Conservation (phyloP, 2,329 filamentous ascomycete genomes). For the Xylaria sp. region DNA sequence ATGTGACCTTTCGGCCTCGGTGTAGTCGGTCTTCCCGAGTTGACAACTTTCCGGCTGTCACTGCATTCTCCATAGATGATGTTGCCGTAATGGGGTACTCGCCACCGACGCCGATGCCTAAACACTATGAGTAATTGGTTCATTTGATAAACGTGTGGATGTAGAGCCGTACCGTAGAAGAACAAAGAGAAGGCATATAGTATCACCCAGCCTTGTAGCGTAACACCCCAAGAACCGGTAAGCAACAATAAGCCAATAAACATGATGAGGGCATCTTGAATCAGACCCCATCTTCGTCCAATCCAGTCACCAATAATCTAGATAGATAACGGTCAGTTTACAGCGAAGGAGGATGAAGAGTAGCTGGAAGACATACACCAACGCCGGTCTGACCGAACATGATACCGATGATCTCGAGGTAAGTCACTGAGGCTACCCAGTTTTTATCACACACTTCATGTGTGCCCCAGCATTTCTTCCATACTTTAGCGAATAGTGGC, state of each 20-base stretch:
- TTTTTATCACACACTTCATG: constrained; percentile 75
- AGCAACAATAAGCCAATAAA: constrained; percentile 92
- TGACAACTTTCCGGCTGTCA: constrained; percentile 86
- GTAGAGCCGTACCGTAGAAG: constrained; percentile 72
- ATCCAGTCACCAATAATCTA: constrained; percentile 75
- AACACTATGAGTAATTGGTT: constrained; percentile 24
- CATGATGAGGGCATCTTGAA: constrained; percentile 96
- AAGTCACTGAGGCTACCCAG: constrained; percentile 87
- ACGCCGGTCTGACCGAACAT: constrained; percentile 93
- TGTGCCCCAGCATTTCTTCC: constrained; percentile 80
- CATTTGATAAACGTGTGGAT: constrained; percentile 55
- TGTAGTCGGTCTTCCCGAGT: constrained; percentile 94
- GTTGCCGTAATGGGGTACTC: constrained; percentile 98
- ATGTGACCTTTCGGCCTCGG: constrained; percentile 94
- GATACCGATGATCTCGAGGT: constrained; percentile 93
- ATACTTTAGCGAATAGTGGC: constrained; percentile 80
- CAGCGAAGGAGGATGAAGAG: neutral
- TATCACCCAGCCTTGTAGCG: constrained; percentile 93
- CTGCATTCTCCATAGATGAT: constrained; percentile 91
- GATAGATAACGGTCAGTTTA: constrained; percentile 32
- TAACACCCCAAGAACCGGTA: constrained; percentile 88
- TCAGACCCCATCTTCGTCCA: constrained; percentile 92
- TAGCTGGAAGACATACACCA: constrained; percentile 66
- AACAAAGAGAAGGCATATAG: constrained; percentile 96
- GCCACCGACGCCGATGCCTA: constrained; percentile 74